Conservation (phyloP, 2,329 filamentous ascomycete genomes). For the Botrytis sinoallii region DNA sequence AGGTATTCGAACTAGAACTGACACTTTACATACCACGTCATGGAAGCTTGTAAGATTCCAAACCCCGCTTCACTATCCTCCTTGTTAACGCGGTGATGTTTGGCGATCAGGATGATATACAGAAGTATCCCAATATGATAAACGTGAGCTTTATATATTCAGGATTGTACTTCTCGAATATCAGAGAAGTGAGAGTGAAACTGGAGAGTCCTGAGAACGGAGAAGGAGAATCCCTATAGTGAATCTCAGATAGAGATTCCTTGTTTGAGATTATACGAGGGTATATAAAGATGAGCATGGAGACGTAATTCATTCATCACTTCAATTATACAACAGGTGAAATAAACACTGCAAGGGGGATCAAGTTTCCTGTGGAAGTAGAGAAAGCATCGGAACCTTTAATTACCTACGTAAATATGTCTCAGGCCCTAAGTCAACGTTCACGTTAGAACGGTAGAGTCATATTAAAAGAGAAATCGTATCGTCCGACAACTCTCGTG, state of each 20-base stretch:
- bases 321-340: too few relatives aligned
- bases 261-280: not conserved
- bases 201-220: too few relatives aligned
- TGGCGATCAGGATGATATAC: too few relatives aligned
- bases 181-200: not conserved
- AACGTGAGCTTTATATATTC: not conserved
- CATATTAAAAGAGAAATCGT: accelerated
- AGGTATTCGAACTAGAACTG: not conserved
- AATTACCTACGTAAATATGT: not conserved
- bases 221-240: not conserved
- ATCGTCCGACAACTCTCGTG: accelerated
- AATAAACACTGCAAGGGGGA: too few relatives aligned
- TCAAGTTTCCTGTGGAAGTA: not conserved
- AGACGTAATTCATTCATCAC: not conserved
- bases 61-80: too few relatives aligned
- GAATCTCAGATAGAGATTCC: accelerated
- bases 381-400: too few relatives aligned
- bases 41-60: not conserved
- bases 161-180: not conserved
- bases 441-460: not conserved
- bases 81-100: too few relatives aligned
- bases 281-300: not conserved
- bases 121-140: not conserved
- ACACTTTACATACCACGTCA: accelerated
- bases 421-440: not conserved